phyloP scores from a whole-genome alignment of 2,329 filamentous ascomycete species.

The Alternaria novae-zelandiae region DNA sequence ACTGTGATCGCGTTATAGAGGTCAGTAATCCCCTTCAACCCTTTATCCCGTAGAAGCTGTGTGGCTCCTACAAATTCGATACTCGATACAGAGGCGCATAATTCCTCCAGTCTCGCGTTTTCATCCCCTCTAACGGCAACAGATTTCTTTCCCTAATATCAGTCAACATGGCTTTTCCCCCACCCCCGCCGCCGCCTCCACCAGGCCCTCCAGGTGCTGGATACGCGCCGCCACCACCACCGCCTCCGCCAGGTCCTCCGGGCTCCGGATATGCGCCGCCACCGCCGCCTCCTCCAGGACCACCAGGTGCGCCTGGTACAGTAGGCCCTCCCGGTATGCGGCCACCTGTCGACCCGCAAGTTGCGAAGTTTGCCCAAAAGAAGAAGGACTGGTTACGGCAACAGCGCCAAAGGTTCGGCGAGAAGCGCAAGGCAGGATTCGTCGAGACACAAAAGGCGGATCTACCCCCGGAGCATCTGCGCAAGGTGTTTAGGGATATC shows the following conservation, averaged over 20 bases:
- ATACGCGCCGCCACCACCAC: slow-evolving; percentile 45
- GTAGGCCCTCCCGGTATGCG: slow-evolving; percentile 69
- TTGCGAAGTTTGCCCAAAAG: slow-evolving; percentile 96
- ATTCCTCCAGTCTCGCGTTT: not conserved
- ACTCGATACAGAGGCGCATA: not conserved
- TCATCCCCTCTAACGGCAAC: slow-evolving; percentile 1
- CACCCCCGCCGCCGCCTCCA: slow-evolving; percentile 36
- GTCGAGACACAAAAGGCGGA: slow-evolving; percentile 98
- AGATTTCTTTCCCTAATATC: not conserved
- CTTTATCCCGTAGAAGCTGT: not conserved
- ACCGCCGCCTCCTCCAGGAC: slow-evolving; percentile 63
- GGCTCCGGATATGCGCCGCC: slow-evolving; percentile 54
- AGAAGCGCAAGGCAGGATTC: slow-evolving; percentile 95
- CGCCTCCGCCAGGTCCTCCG: slow-evolving; percentile 37
- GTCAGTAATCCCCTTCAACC: not conserved
- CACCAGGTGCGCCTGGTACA: slow-evolving; percentile 58
- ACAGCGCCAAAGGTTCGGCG: slow-evolving; percentile 91
- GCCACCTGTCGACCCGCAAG: slow-evolving; percentile 79
- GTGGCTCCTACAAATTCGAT: not conserved
- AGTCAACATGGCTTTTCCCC: slow-evolving; percentile 35
- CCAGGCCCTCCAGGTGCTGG: slow-evolving; percentile 34
- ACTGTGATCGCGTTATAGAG: slow-evolving; percentile 3
- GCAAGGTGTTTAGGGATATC: slow-evolving; percentile 98
- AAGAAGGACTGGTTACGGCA: slow-evolving; percentile 97
- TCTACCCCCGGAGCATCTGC: slow-evolving; percentile 96